Evolutionary conservation across 2,329 filamentous ascomycete genomes (phyloP), one percentile per base, ranked within the genome.

Genomic region (Westerdykella aurantiaca): DNA sequence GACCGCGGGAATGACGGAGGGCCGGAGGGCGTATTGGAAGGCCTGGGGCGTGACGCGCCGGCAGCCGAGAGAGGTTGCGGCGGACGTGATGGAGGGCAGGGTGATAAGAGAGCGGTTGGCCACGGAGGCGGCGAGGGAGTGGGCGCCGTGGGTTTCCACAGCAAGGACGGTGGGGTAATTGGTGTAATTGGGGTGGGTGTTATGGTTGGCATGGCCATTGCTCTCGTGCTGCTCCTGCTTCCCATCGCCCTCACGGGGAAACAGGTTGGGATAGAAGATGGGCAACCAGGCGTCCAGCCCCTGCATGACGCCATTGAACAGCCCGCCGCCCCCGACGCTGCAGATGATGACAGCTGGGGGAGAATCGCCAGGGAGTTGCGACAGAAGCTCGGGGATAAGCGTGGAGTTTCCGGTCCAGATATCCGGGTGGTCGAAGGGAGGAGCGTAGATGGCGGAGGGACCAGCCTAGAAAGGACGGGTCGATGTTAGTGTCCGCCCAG

Each of bases 261-360:
- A 29, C 11, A 9, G 25, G 25, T 29, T 52, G 5, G 42, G 42
- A 31, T 43, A 25, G 10, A 38, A n/a, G 50, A 63, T 61, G 16
- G 54, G 55, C 6, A 63, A 50, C 25, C 25, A 29, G 47, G 70
- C 66, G 56, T 82, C 76, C 18, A 90, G 71, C 9, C 85, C 86
- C 60, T 82, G 73, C 67, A 86, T 79, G 44, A 95, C 69, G 4
- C 88, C 88, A 57, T 83, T 86, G 41, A 95, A 75, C 17, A 94
- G 69, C 0, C 88, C 88, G 13, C 88, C 88, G 9, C 88, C 88
- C 6, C 88, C 88, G 31, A 90, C 86, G 46, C 77, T 84, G 67
- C 86, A 91, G 37, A 93, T 77, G 11, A 95, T 73, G 3, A 76
- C 85, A 56, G 89, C 82, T 3, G 86, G 75, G 9, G 72, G 70